Conservation (phyloP, 352 stramenopile species). For the Pythium vanterpoolii region DNA sequence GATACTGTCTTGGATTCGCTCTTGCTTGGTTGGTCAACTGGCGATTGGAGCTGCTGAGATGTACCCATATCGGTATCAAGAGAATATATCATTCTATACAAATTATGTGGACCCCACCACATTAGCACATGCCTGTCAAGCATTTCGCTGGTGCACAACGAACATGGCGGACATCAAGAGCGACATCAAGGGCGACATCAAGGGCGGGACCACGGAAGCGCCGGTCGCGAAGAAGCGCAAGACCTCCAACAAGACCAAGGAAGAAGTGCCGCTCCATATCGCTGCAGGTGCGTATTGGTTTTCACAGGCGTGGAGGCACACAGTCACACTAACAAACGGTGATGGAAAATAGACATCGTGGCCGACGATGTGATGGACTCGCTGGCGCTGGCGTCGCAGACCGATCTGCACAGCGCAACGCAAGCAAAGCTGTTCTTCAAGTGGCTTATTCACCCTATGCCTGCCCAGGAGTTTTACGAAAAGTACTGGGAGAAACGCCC, state of each 20-base stretch:
- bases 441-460: constrained; percentile 86
- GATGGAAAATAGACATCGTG: constrained; percentile 19
- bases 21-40: too few relatives aligned
- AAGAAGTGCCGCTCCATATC: constrained; percentile 41
- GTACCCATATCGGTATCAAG: constrained; percentile 6
- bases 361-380: constrained; percentile 55
- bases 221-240: constrained; percentile 56
- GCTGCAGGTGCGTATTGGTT: constrained; percentile 25
- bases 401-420: constrained; percentile 62
- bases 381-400: constrained; percentile 51
- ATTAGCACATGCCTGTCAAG: background rate
- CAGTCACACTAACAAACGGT: background rate
- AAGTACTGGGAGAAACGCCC: constrained; percentile 93
- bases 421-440: constrained; percentile 74
- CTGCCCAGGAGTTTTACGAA: constrained; percentile 87
- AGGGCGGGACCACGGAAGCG: background rate
- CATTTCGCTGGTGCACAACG: background rate
- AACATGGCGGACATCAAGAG: background rate
- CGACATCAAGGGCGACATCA: background rate
- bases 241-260: constrained; percentile 25
- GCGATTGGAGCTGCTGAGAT: constrained; percentile 1
- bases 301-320: too few relatives aligned
- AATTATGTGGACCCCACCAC: constrained; percentile 4
- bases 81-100: background rate
- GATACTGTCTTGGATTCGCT: too few relatives aligned